Base-by-base conservation (phyloP, 352 stramenopile genomes). In the Phytophthora boehmeriae region DNA sequence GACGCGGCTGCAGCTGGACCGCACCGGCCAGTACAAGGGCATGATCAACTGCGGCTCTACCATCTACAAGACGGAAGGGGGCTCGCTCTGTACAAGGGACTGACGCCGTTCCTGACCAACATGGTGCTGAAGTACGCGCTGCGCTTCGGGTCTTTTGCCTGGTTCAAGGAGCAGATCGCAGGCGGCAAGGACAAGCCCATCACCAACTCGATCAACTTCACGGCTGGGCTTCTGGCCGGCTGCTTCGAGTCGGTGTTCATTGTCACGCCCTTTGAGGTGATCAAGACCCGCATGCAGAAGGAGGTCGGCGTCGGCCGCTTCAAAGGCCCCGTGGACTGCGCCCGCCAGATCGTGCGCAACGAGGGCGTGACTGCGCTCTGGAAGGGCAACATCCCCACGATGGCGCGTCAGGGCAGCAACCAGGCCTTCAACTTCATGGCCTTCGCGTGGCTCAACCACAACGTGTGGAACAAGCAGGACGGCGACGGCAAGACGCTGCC, bases 341-440 rank as follows among this genome's bases (percentile, higher is more conserved):
- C 95, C 8, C 73, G 79, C 22, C 80, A 97, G 30, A 88, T 99
- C 51, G 78, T 97, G 3, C 73, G 74, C 42, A 97, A 99, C 69
- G 96, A 99, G 76, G 96, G 96, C 28, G 43, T 96, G 36, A 79
- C 84, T 32, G 96, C 96, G 49, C 78, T 99, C 42, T 99, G 98
- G 85, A 99, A 99, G 71, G 90, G 90, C 48, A 93, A 97, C 59
- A 71, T 98, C 16, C 96, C 97, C 14, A 99, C 96, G 13, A 98
- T 98, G 89, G 77, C 98, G 41, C 87, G 96, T 36, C 96, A 99
- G 76, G 97, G 97, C 28, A 98, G 88, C 68, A 99, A 99, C 84
- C 97, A 99, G 74, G 96, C 96, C 5, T 98, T 98, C 59, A 99
- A 99, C 81, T 99, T 99, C 70, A 98, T 97, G 61, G 90, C 80